Conservation (phyloP, 2,329 filamentous ascomycete genomes). For the Botrytis fabae region DNA sequence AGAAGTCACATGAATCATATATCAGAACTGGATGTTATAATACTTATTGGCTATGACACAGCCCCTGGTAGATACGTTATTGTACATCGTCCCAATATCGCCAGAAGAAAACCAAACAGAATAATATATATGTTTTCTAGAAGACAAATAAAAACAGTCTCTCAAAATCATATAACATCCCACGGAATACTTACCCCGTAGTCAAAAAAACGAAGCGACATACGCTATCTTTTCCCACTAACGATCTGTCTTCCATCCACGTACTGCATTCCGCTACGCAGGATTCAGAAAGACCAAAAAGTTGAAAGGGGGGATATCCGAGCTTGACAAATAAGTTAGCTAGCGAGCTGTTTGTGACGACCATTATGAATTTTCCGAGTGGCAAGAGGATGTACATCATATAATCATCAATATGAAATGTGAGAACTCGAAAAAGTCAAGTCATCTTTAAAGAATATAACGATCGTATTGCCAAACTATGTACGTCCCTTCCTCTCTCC, state of each 20-base stretch:
- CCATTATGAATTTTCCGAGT: background rate
- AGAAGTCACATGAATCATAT: background rate
- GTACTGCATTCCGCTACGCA: background rate
- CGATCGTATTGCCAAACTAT: background rate
- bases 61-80: background rate
- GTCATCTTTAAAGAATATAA: background rate
- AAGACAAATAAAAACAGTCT: background rate
- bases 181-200: background rate
- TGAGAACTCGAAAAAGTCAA: background rate
- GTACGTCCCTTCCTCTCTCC: background rate
- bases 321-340: background rate
- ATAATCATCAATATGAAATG: background rate
- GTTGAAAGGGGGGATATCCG: background rate
- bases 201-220: background rate
- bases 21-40: rapidly evolving
- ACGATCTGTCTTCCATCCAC: background rate
- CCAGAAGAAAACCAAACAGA: background rate
- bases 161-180: background rate
- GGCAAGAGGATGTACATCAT: background rate
- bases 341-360: background rate
- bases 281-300: background rate
- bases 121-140: too few species aligned
- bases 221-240: background rate
- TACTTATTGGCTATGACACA: background rate
- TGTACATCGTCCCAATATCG: rapidly evolving